Evolutionary conservation across 2,329 filamentous ascomycete species (phyloP).

Genomic region (Colletotrichum sansevieriae): DNA sequence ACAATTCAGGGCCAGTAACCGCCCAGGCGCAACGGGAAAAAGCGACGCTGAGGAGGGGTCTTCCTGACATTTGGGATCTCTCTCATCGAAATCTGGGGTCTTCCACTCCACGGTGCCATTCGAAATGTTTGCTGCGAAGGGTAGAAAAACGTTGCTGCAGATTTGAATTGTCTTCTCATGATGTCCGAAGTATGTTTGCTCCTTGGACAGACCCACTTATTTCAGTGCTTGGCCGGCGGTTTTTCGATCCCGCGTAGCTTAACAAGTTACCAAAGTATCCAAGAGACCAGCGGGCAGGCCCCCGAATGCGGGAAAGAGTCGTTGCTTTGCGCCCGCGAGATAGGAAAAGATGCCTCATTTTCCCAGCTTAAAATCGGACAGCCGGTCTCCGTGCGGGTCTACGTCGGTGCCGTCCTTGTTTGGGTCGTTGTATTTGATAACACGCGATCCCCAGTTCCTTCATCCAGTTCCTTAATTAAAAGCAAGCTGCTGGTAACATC

Average conservation of each 20-base stretch:
- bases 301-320: constrained; percentile 23
- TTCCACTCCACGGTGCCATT: constrained; percentile 7
- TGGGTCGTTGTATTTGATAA: not conserved
- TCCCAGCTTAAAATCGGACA: constrained; percentile 7
- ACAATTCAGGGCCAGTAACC: not conserved
- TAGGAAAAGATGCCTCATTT: not conserved
- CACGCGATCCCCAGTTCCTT: not conserved
- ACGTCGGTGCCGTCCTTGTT: not conserved
- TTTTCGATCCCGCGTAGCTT: constrained; percentile 6
- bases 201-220: constrained; percentile 5
- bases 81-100: constrained; percentile 13
- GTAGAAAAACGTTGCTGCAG: constrained; percentile 8
- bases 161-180: constrained; percentile 34
- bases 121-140: constrained; percentile 17
- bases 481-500: constrained; percentile 13
- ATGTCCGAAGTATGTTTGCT: not conserved
- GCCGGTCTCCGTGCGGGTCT: constrained; percentile 14
- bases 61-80: constrained; percentile 14
- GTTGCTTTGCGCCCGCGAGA: constrained; percentile 24
- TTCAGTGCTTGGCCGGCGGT: not conserved
- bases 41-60: constrained; percentile 26
- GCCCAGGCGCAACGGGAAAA: constrained; percentile 32
- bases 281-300: constrained; percentile 8
- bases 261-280: not conserved
- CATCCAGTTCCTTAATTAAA: constrained; percentile 2